A percentile compares a stretch with the other conserved stretches of the same genome.
Conservation (phyloP, 768 basidiomycete species). For the Xerocomellus chrysenteron region DNA sequence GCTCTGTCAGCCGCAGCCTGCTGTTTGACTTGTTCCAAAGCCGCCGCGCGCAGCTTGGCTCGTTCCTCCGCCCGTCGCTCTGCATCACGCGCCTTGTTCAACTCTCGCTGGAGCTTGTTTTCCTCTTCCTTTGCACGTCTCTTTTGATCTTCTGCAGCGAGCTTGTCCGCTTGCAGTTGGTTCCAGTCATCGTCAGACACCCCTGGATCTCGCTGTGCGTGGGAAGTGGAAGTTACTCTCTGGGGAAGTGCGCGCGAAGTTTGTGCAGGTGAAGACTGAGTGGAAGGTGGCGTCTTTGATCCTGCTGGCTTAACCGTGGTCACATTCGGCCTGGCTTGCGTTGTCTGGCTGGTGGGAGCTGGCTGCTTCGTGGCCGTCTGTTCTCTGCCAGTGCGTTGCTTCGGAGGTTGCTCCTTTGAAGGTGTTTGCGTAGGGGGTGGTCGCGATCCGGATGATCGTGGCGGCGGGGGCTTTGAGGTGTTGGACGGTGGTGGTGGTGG, state of each 20-base stretch:
- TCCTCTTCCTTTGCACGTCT: slow-evolving; percentile 19
- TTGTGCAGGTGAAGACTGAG: not conserved
- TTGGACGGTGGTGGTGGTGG: slow-evolving; percentile 16
- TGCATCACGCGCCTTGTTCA: slow-evolving; percentile 15
- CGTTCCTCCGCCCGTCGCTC: slow-evolving; percentile 26
- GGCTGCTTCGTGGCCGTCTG: not conserved
- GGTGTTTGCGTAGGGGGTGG: slow-evolving; percentile 16
- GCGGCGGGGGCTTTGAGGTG: not conserved
- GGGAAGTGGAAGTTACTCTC: not conserved
- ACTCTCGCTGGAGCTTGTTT: slow-evolving; percentile 15
- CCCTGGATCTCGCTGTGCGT: slow-evolving; percentile 44
- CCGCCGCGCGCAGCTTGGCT: slow-evolving; percentile 18
- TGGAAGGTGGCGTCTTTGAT: not conserved
- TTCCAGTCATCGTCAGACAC: slow-evolving; percentile 53
- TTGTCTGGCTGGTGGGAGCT: slow-evolving; percentile 2
- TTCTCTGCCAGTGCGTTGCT: not conserved
- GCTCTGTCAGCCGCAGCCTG: slow-evolving; percentile 19
- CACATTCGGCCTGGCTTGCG: not conserved
- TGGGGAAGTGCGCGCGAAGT: not conserved
- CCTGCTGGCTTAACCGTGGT: not conserved
- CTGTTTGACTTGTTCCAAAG: slow-evolving; percentile 18
- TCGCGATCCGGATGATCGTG: not conserved
- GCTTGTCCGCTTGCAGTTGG: slow-evolving; percentile 43
- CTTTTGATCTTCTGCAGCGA: slow-evolving; percentile 22
- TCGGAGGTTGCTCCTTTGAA: slow-evolving; percentile 1